Conservation (phyloP, 2,329 filamentous ascomycete genomes). For the Rugonectria rugulosa region DNA sequence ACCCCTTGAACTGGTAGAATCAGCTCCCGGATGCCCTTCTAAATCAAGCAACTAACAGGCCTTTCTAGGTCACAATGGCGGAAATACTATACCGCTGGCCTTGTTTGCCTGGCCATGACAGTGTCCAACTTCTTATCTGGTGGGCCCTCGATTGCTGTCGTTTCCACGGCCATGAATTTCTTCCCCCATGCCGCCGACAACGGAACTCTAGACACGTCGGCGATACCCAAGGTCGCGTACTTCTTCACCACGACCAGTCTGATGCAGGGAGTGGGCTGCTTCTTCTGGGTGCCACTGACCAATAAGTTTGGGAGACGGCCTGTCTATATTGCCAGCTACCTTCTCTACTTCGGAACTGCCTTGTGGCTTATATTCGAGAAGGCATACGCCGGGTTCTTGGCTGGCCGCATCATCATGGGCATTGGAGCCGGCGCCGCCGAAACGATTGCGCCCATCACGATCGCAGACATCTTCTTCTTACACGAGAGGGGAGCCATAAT, state of each 20-base stretch:
- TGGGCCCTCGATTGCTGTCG: slow-evolving; percentile 60
- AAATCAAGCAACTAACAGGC: slow-evolving; percentile 5
- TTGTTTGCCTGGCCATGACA: slow-evolving; percentile 61
- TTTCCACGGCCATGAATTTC: slow-evolving; percentile 55
- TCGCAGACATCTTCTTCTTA: slow-evolving; percentile 64
- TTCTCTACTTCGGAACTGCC: slow-evolving; percentile 50
- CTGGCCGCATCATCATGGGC: slow-evolving; percentile 59
- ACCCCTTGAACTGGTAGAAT: slow-evolving; percentile 56
- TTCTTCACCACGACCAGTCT: slow-evolving; percentile 62
- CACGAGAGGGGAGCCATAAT: slow-evolving; percentile 62
- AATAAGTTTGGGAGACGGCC: slow-evolving; percentile 55
- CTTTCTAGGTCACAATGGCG: slow-evolving; percentile 51
- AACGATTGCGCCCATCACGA: slow-evolving; percentile 58
- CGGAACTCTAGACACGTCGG: slow-evolving; percentile 36
- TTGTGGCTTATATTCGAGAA: slow-evolving; percentile 54
- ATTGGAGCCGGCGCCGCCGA: slow-evolving; percentile 62
- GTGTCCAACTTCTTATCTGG: slow-evolving; percentile 65
- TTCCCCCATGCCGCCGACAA: slow-evolving; percentile 47
- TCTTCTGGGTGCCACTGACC: slow-evolving; percentile 55
- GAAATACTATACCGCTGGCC: slow-evolving; percentile 57
- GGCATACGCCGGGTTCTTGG: slow-evolving; percentile 51
- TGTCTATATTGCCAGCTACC: slow-evolving; percentile 53
- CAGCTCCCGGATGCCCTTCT: slow-evolving; percentile 18
- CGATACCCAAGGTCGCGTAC: slow-evolving; percentile 56
- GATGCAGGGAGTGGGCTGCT: slow-evolving; percentile 46